These are phyloP conservation scores for Wickerhamomyces bisporus DNA, from an alignment of 805 yeast species.

Conservation along the genomic window DNA sequence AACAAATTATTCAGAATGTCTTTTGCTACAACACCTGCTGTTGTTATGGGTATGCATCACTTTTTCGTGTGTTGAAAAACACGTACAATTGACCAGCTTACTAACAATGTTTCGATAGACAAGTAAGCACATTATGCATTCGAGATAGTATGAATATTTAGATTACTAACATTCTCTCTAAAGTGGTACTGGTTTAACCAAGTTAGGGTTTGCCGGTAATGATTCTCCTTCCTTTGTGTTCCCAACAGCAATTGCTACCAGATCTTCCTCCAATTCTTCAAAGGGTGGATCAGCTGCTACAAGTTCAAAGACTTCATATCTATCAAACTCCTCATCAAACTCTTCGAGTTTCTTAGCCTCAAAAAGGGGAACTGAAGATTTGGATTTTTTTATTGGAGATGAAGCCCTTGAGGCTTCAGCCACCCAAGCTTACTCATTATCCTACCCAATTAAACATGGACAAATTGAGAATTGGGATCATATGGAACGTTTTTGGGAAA, in stretches of 20 bases:
- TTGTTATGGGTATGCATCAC: conserved; percentile 82
- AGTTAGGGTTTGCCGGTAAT: conserved; percentile 97
- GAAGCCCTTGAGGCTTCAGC: conserved; percentile 91
- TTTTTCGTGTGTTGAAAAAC: neutral
- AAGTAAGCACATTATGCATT: conserved; percentile 11
- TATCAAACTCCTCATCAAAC: conserved; percentile 24
- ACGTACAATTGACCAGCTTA: neutral
- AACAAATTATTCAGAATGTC: too few species aligned
- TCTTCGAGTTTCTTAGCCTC: conserved; percentile 37
- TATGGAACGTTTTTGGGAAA: conserved; percentile 99
- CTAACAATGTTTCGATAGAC: conserved; percentile 17
- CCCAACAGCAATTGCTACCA: conserved; percentile 90
- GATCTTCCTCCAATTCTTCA: conserved; percentile 47
- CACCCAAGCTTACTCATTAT: conserved; percentile 81
- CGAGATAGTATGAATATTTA: neutral
- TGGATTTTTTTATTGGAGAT: conserved; percentile 93
- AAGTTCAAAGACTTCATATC: conserved; percentile 10
- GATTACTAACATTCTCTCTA: conserved; percentile 14
- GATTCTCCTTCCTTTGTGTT: conserved; percentile 96
- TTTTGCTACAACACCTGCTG: conserved; percentile 66
- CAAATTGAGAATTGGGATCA: conserved; percentile 99
- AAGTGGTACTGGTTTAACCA: conserved; percentile 97
- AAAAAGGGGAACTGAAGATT: conserved; percentile 88
- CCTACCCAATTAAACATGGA: conserved; percentile 94
- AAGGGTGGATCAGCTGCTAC: conserved; percentile 30